Percentiles rank a stretch among this genome's conserved stretches.
phyloP scores from a whole-genome alignment of 2,329 filamentous ascomycete species.

The Colletotrichum sp. region DNA sequence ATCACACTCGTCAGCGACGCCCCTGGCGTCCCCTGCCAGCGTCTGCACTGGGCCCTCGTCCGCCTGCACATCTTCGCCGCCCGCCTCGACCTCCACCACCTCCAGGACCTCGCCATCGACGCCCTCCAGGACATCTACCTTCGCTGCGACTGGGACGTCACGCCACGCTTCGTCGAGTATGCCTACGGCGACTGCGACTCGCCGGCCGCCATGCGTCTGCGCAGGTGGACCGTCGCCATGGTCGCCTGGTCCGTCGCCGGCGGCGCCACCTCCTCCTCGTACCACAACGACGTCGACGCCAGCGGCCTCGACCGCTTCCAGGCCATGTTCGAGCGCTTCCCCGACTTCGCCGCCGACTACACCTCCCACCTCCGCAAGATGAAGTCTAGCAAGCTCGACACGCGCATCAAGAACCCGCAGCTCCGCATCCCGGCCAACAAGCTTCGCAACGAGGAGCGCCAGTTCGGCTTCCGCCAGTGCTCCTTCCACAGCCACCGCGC shows the following conservation, averaged over 20 bases:
- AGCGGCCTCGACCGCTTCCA: constrained; percentile 37
- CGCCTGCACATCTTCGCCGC: constrained; percentile 63
- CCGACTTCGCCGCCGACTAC: constrained; percentile 56
- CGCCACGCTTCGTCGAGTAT: constrained; percentile 52
- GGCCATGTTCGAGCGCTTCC: constrained; percentile 45
- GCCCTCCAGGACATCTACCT: constrained; percentile 64
- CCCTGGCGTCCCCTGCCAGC: constrained; percentile 26
- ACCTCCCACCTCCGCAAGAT: constrained; percentile 57
- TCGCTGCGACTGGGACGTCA: constrained; percentile 62
- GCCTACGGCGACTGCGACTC: constrained; percentile 59
- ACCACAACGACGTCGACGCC: constrained; percentile 16
- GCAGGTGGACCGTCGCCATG: constrained; percentile 66
- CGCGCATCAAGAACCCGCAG: constrained; percentile 64
- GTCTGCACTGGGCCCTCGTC: constrained; percentile 58
- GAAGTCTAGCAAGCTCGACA: constrained; percentile 51
- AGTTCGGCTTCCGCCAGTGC: constrained; percentile 65
- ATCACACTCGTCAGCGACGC: constrained; percentile 29
- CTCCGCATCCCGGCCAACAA: constrained; percentile 61
- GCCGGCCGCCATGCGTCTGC: constrained; percentile 53
- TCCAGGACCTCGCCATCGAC: constrained; percentile 64
- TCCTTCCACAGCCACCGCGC: constrained; percentile 64
- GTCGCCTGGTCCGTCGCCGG: constrained; percentile 57
- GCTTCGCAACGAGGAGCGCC: constrained; percentile 59
- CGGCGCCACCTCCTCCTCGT: constrained; percentile 28
- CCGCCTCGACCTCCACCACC: constrained; percentile 48